phyloP scores from a whole-genome alignment of 2,329 filamentous ascomycete genomes.

The Diaporthe citriasiana region DNA sequence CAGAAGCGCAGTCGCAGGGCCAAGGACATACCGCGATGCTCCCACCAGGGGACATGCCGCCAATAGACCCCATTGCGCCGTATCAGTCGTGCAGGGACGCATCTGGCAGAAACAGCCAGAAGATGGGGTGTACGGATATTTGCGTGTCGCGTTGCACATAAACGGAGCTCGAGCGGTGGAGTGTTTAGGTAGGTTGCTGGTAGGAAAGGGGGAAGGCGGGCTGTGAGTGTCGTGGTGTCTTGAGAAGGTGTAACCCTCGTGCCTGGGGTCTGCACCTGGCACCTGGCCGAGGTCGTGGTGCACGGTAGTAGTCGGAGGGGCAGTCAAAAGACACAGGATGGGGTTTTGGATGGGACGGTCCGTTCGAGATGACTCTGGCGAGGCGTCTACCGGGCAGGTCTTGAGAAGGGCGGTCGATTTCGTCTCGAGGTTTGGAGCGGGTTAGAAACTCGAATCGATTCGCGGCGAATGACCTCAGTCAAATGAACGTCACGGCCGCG shows the following conservation, averaged over 20 bases:
- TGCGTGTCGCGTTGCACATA: slow-evolving; percentile 43
- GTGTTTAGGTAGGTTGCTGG: slow-evolving; percentile 37
- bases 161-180: slow-evolving; percentile 30
- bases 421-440: slow-evolving; percentile 24
- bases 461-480: slow-evolving; percentile 38
- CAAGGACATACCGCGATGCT: slow-evolving; percentile 76
- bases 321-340: slow-evolving; percentile 2
- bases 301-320: slow-evolving; percentile 17
- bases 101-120: slow-evolving; percentile 58
- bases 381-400: not conserved
- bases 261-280: slow-evolving; percentile 39
- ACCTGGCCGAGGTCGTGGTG: slow-evolving; percentile 35
- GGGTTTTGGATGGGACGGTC: not conserved
- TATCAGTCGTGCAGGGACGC: slow-evolving; percentile 57
- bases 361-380: not conserved
- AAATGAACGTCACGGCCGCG: slow-evolving; percentile 27
- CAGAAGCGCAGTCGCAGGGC: not conserved
- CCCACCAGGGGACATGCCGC: slow-evolving; percentile 82
- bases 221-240: slow-evolving; percentile 23
- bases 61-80: slow-evolving; percentile 77
- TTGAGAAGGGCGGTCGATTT: slow-evolving; percentile 18
- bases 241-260: slow-evolving; percentile 28
- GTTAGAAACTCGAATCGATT: slow-evolving; percentile 11
- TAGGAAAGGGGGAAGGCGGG: slow-evolving; percentile 26
- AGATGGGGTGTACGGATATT: slow-evolving; percentile 35